Evolutionary conservation across 139 green algal genomes (phyloP).

Genomic region (Nannochloris sp.): DNA sequence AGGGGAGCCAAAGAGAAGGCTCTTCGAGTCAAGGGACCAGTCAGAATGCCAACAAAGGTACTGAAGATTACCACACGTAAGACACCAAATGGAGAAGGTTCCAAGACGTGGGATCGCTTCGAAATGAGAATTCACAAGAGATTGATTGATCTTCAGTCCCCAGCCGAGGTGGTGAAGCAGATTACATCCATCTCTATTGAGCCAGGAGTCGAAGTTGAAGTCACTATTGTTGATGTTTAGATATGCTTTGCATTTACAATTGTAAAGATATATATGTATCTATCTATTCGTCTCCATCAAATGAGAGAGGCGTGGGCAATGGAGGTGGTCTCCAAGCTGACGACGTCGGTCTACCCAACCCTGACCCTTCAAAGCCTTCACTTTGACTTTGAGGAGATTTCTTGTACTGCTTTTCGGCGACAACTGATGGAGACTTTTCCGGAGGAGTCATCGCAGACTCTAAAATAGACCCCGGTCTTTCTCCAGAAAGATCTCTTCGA

Average conservation of each 20-base stretch:
- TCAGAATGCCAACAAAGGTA: constrained; percentile 98
- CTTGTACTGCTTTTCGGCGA: background rate
- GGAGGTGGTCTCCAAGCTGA: constrained; percentile 21
- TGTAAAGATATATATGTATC: background rate
- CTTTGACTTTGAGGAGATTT: background rate
- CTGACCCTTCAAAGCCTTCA: background rate
- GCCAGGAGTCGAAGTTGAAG: constrained; percentile 96
- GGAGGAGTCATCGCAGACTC: background rate
- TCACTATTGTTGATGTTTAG: constrained; percentile 68
- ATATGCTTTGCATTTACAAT: background rate
- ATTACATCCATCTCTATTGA: constrained; percentile 98
- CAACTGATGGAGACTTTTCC: background rate
- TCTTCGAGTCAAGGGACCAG: constrained; percentile 95
- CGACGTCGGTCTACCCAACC: constrained; percentile 18
- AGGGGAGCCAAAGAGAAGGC: constrained; percentile 96
- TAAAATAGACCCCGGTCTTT: background rate
- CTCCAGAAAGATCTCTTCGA: no score
- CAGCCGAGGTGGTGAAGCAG: constrained; percentile 98
- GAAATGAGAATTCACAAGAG: constrained; percentile 99
- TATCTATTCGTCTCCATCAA: no score
- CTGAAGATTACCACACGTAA: constrained; percentile 96
- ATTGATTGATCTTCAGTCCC: constrained; percentile 96
- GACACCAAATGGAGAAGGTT: constrained; percentile 96
- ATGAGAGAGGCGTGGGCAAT: constrained; percentile 7
- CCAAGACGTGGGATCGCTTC: constrained; percentile 97